A percentile compares a stretch with the other conserved stretches of the same genome.
phyloP scores from a whole-genome alignment of 1,139 yeast genomes.

The Yamadazyma dendronema region DNA sequence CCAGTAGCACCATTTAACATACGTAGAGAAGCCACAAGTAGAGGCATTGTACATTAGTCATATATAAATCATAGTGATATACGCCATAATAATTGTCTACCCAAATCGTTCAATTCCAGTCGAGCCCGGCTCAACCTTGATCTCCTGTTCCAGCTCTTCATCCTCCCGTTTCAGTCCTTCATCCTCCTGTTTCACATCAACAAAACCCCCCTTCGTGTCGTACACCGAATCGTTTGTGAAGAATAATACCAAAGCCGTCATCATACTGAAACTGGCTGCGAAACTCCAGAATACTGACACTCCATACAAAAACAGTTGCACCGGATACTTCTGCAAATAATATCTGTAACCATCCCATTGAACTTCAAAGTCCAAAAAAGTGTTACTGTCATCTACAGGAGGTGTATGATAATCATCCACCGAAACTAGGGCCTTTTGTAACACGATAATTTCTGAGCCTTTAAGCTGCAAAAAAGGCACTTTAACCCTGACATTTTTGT shows the following conservation, averaged over 20 bases:
- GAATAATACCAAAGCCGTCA: slow-evolving; percentile 21
- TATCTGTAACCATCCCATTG: slow-evolving; percentile 60
- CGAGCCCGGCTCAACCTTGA: neutral
- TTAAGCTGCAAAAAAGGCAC: slow-evolving; percentile 9
- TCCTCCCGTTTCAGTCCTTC: neutral
- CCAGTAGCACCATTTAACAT: too few relatives aligned
- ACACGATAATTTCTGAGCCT: neutral
- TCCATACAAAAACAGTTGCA: slow-evolving; percentile 49
- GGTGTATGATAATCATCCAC: neutral
- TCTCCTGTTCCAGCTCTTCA: neutral
- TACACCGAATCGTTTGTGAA: neutral
- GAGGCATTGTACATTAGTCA: neutral
- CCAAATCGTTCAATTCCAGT: neutral
- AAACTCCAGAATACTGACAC: slow-evolving; percentile 47
- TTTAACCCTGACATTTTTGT: slow-evolving; percentile 16
- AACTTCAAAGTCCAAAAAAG: slow-evolving; percentile 20
- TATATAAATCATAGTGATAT: too few relatives aligned
- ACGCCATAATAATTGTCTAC: neutral
- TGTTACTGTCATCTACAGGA: slow-evolving; percentile 12
- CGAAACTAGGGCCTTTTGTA: neutral
- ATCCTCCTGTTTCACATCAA: too few relatives aligned
- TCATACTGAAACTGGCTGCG: slow-evolving; percentile 28
- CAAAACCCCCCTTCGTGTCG: slow-evolving; percentile 1
- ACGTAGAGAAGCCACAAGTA: neutral
- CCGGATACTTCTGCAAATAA: slow-evolving; percentile 51